Percentiles rank a stretch among this genome's conserved stretches.
Conservation (phyloP, 2,329 filamentous ascomycete species). For the Xylaria sp. region DNA sequence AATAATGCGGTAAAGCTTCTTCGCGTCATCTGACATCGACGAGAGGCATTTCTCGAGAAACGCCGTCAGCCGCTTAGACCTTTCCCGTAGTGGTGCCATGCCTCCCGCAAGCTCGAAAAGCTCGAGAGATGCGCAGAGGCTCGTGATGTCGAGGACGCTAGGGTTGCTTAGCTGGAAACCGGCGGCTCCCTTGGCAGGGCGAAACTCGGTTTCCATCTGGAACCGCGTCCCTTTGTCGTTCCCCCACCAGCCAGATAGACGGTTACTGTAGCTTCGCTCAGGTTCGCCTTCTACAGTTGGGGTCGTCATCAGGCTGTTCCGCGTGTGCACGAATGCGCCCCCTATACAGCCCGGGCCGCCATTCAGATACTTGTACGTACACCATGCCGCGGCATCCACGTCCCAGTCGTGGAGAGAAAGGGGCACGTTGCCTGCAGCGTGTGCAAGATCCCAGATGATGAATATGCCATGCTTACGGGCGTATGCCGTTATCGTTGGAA, state of each 20-base stretch:
- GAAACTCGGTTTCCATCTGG: slow-evolving; percentile 79
- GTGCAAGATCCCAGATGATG: slow-evolving; percentile 84
- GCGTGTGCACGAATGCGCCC: slow-evolving; percentile 78
- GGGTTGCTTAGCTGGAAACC: slow-evolving; percentile 84
- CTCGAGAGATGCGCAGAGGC: slow-evolving; percentile 74
- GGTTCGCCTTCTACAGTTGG: slow-evolving; percentile 49
- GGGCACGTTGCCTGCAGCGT: slow-evolving; percentile 81
- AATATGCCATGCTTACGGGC: slow-evolving; percentile 74
- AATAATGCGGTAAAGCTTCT: slow-evolving; percentile 65
- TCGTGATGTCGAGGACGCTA: slow-evolving; percentile 77
- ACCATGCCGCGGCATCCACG: slow-evolving; percentile 83
- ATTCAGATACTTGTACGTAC: slow-evolving; percentile 86
- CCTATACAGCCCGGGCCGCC: slow-evolving; percentile 79
- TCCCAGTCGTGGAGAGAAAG: slow-evolving; percentile 79
- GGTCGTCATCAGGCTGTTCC: slow-evolving; percentile 62
- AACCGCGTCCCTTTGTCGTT: slow-evolving; percentile 76
- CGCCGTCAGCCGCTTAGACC: slow-evolving; percentile 73
- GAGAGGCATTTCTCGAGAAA: slow-evolving; percentile 74
- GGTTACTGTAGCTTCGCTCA: slow-evolving; percentile 58
- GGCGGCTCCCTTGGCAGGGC: slow-evolving; percentile 76
- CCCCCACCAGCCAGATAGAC: slow-evolving; percentile 85
- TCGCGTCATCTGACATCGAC: slow-evolving; percentile 51
- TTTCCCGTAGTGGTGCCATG: slow-evolving; percentile 71
- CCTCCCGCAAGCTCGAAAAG: slow-evolving; percentile 74
- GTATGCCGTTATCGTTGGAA: slow-evolving; percentile 75